Evolutionary conservation across 371 early-diverging fungal species (phyloP).

Genomic region (Nematocida displodere): DNA sequence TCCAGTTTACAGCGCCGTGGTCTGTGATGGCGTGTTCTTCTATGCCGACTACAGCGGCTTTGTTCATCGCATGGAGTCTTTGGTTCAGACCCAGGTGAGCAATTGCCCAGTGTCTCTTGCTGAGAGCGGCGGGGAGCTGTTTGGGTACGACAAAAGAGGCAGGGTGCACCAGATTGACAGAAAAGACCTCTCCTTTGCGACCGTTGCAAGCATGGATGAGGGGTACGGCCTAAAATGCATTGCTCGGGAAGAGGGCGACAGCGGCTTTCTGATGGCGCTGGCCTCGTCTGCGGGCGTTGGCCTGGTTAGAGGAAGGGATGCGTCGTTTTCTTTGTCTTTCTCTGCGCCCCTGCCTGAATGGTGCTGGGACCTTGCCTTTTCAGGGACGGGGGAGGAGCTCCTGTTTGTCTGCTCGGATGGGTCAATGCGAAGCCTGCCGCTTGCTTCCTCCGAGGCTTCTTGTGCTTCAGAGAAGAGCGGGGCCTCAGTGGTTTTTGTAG

Average conservation of each 20-base stretch:
- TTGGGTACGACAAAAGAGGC: slow-evolving; percentile 19
- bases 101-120: not conserved
- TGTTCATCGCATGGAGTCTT: not conserved
- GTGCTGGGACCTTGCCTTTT: slow-evolving; percentile 1
- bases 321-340: not conserved
- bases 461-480: not conserved
- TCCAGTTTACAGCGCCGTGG: not conserved
- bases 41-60: not conserved
- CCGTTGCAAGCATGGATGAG: not conserved
- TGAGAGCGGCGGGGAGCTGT: not conserved
- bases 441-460: not conserved
- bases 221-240: not conserved
- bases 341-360: not conserved
- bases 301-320: not conserved
- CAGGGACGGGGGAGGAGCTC: not conserved
- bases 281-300: not conserved
- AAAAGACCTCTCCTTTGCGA: not conserved
- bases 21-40: not conserved
- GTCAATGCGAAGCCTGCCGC: not conserved
- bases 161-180: slow-evolving; percentile 3
- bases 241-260: not conserved
- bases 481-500: no score
- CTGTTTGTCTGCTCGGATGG: not conserved
- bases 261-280: no score
- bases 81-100: not conserved